A percentile compares a stretch with the other conserved stretches of the same genome.
Conservation (phyloP, 2,329 filamentous ascomycete species). For the Taxawa tesnikishii region DNA sequence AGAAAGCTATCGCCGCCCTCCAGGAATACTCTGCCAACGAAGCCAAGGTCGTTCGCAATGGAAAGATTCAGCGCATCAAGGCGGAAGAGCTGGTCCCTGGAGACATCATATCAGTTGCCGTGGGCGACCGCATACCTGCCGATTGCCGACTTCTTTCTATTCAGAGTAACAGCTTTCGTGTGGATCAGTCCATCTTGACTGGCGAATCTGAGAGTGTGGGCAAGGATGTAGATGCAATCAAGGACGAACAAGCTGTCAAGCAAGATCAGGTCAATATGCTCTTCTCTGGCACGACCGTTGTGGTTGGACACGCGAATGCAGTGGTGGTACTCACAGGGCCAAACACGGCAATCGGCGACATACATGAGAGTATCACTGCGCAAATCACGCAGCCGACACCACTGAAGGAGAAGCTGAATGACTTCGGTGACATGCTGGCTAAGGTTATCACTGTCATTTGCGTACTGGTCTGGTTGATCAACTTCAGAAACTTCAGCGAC, state of each 20-base stretch:
- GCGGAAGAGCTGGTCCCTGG: conserved; percentile 96
- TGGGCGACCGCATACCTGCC: conserved; percentile 87
- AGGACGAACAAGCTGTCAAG: conserved; percentile 77
- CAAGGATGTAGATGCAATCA: conserved; percentile 61
- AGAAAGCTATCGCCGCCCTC: conserved; percentile 94
- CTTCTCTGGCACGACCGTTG: conserved; percentile 95
- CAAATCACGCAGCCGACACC: conserved; percentile 97
- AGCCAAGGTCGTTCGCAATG: conserved; percentile 83
- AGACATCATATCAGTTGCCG: conserved; percentile 75
- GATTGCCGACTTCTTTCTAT: conserved; percentile 85
- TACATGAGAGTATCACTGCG: conserved; percentile 94
- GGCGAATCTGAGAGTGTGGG: conserved; percentile 95
- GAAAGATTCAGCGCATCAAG: conserved; percentile 69
- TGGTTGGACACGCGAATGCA: conserved; percentile 83
- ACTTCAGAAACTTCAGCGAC: conserved; percentile 93
- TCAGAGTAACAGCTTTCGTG: conserved; percentile 92
- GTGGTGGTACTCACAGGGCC: conserved; percentile 82
- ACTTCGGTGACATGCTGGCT: conserved; percentile 89
- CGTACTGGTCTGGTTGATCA: conserved; percentile 94
- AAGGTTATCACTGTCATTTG: conserved; percentile 99
- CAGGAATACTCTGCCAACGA: conserved; percentile 99
- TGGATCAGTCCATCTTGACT: conserved; percentile 94
- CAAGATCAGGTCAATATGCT: conserved; percentile 97
- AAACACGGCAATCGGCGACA: conserved; percentile 92
- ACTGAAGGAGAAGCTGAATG: conserved; percentile 95